Percentiles rank a stretch among this genome's conserved stretches.
Evolutionary conservation across 129 eudicot species (phyloP).

Genomic region (Artemisia tridentata): DNA sequence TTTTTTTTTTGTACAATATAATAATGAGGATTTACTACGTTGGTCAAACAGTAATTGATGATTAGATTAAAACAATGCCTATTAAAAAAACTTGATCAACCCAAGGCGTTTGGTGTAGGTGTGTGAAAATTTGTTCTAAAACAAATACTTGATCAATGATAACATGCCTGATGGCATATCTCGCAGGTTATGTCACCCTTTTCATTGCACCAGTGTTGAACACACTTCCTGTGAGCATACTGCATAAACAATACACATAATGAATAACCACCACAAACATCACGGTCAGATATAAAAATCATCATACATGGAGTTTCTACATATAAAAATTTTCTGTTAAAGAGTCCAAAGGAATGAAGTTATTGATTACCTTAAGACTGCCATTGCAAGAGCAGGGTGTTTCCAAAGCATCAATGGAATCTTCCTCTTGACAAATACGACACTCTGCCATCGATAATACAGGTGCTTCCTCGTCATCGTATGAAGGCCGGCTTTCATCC

Average conservation of each 20-base stretch:
- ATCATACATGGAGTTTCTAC: too few relatives aligned
- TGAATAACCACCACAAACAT: slow-evolving; percentile 8
- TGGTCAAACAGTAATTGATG: not conserved
- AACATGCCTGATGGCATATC: slow-evolving; percentile 43
- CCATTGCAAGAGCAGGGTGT: slow-evolving; percentile 46
- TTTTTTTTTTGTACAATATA: too few relatives aligned
- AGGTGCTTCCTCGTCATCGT: slow-evolving; percentile 70
- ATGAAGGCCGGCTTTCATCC: slow-evolving; percentile 39
- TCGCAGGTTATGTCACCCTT: slow-evolving; percentile 44
- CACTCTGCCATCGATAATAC: slow-evolving; percentile 48
- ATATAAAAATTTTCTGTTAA: too few relatives aligned
- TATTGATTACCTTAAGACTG: slow-evolving; percentile 30
- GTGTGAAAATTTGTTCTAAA: too few relatives aligned
- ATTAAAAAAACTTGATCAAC: not conserved
- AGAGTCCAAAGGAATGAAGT: not conserved
- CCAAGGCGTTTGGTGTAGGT: too few relatives aligned
- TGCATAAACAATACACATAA: slow-evolving; percentile 15
- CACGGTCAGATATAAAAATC: not conserved
- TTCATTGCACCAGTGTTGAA: slow-evolving; percentile 42
- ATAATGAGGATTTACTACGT: not conserved
- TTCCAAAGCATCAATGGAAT: slow-evolving; percentile 36
- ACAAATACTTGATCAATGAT: not conserved
- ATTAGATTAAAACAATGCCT: not conserved
- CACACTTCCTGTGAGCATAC: slow-evolving; percentile 48
- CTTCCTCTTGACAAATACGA: slow-evolving; percentile 46